Evolutionary conservation across 2,329 filamentous ascomycete genomes (phyloP).

Genomic region (Cordyceps tenuipes): DNA sequence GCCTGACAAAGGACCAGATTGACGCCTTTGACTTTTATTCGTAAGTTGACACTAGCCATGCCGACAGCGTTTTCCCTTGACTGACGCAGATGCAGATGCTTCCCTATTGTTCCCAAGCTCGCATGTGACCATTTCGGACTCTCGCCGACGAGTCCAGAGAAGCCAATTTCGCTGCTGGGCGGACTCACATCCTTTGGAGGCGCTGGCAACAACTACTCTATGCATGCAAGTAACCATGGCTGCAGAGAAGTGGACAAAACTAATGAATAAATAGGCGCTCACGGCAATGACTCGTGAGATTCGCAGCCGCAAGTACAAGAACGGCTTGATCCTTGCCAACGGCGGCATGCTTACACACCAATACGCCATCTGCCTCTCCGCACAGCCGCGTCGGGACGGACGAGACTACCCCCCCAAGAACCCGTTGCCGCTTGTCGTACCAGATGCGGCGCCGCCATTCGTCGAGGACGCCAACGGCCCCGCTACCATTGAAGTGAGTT

Average conservation of each 20-base stretch:
- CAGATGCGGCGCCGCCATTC: constrained; percentile 14
- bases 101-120: constrained; percentile 61
- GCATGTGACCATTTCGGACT: constrained; percentile 53
- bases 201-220: constrained; percentile 63
- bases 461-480: constrained; percentile 15
- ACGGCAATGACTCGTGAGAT: constrained; percentile 48
- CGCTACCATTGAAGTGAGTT: constrained; percentile 20
- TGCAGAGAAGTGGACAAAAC: not conserved
- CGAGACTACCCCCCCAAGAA: constrained; percentile 14
- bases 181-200: constrained; percentile 62
- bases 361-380: constrained; percentile 51
- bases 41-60: constrained; percentile 22
- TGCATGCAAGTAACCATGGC: constrained; percentile 46
- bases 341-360: constrained; percentile 59
- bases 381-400: constrained; percentile 23
- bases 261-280: constrained; percentile 24
- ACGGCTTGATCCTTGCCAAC: constrained; percentile 55
- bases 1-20: constrained; percentile 40
- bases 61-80: not conserved
- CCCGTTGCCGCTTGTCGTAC: constrained; percentile 10
- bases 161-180: constrained; percentile 53
- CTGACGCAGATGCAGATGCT: constrained; percentile 40
- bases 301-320: constrained; percentile 34
- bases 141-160: constrained; percentile 33
- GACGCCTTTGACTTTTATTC: constrained; percentile 59